Percentiles rank a stretch among this genome's conserved stretches.
Evolutionary conservation across 805 yeast species (phyloP).

Genomic region (Metschnikowia baotianmanensis): DNA sequence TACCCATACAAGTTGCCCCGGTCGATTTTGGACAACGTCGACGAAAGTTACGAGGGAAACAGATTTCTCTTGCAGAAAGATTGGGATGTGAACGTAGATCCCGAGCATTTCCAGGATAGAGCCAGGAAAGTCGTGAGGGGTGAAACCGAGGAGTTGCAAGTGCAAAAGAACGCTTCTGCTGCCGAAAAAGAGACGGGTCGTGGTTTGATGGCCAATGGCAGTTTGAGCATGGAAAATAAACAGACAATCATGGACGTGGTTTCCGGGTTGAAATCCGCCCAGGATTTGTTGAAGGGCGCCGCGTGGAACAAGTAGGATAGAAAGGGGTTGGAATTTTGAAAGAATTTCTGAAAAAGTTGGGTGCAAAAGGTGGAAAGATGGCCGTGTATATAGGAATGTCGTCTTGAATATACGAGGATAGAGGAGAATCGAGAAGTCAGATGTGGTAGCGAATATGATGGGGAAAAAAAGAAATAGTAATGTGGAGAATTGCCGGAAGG

Average conservation of each 20-base stretch:
- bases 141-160: conserved; percentile 19
- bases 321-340: too few species aligned
- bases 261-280: conserved; percentile 26
- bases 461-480: too few species aligned
- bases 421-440: too few species aligned
- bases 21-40: conserved; percentile 26
- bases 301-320: conserved; percentile 24
- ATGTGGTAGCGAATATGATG: too few species aligned
- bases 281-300: conserved; percentile 27
- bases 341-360: too few species aligned
- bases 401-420: too few species aligned
- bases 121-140: conserved; percentile 35
- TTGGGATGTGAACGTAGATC: conserved; percentile 25
- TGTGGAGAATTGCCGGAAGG: too few species aligned
- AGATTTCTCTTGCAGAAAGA: conserved; percentile 33
- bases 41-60: conserved; percentile 23
- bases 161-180: conserved; percentile 1
- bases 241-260: conserved; percentile 31
- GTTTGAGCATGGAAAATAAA: conserved; percentile 27
- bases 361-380: too few species aligned
- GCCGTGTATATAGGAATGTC: too few species aligned
- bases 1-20: conserved; percentile 42
- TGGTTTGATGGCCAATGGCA: conserved; percentile 30
- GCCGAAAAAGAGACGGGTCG: conserved; percentile 16
- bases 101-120: conserved; percentile 22